These are phyloP conservation scores for Rhizophora apiculata DNA, from an alignment of 345 rosid genomes.

Conservation along the genomic window DNA sequence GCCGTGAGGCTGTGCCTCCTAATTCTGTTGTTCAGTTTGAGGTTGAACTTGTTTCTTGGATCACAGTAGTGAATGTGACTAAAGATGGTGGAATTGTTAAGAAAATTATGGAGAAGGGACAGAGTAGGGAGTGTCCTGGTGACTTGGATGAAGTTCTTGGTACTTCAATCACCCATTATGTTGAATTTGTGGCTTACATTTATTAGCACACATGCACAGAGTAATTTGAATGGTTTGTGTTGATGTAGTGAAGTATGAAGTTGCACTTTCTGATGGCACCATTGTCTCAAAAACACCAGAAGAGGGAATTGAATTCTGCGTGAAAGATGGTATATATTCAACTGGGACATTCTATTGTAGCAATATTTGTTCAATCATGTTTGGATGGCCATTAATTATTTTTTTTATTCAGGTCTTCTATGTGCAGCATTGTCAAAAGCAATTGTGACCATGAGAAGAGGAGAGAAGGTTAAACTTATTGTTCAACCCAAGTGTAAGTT, in stretches of 20 bases:
- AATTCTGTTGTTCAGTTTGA: conserved; percentile 42
- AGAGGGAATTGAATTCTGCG: conserved; percentile 53
- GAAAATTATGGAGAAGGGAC: conserved; percentile 49
- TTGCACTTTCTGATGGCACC: conserved; percentile 39
- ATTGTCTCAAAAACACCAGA: conserved; percentile 41
- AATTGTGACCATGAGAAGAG: conserved; percentile 45
- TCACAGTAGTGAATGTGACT: conserved; percentile 46
- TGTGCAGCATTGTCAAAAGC: conserved; percentile 50
- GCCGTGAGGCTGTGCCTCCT: conserved; percentile 42
- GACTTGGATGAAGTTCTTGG: conserved; percentile 68
- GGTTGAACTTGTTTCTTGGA: conserved; percentile 57
- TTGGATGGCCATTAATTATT: neutral
- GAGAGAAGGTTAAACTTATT: conserved; percentile 51
- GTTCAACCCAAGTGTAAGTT: conserved; percentile 53
- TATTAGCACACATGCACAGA: conserved; percentile 4
- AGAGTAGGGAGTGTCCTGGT: conserved; percentile 36
- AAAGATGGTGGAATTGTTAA: conserved; percentile 58
- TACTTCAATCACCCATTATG: conserved; percentile 18
- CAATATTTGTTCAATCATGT: neutral
- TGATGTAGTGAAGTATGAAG: conserved; percentile 52
- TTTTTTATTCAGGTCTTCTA: conserved; percentile 42
- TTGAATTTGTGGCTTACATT: neutral
- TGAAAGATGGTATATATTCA: conserved; percentile 51
- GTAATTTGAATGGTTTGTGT: conserved; percentile 6
- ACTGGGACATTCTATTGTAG: conserved; percentile 1